Evolutionary conservation across 768 basidiomycete genomes (phyloP).

Genomic region (Hygrocybe punicea): DNA sequence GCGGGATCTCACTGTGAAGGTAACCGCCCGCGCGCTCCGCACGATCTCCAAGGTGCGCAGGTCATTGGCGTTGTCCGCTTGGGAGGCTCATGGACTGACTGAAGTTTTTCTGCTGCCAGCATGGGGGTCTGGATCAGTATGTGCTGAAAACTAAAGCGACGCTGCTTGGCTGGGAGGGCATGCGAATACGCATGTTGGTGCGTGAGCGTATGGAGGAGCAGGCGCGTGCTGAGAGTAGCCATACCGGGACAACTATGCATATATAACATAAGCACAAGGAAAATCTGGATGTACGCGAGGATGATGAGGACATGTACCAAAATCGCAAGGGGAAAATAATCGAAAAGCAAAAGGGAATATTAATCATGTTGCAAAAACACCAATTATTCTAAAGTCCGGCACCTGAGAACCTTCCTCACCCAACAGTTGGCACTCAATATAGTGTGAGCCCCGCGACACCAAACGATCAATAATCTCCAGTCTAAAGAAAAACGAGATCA

Average conservation of each 20-base stretch:
- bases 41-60: constrained; percentile 75
- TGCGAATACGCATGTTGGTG: constrained; percentile 45
- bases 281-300: too few relatives aligned
- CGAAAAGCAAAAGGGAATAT: background rate
- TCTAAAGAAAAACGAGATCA: constrained; percentile 37
- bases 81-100: background rate
- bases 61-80: constrained; percentile 1
- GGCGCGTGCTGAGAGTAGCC: background rate
- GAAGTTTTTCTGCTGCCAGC: constrained; percentile 32
- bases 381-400: constrained; percentile 85
- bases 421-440: constrained; percentile 81
- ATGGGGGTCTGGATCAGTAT: constrained; percentile 72
- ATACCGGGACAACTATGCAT: too few relatives aligned
- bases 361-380: constrained; percentile 74
- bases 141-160: constrained; percentile 46
- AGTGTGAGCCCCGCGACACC: constrained; percentile 88
- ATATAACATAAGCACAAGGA: too few relatives aligned
- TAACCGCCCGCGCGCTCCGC: constrained; percentile 72
- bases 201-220: constrained; percentile 18
- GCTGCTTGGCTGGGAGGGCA: constrained; percentile 43
- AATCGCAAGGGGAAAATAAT: too few relatives aligned
- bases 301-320: too few relatives aligned
- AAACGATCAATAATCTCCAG: constrained; percentile 81
- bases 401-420: constrained; percentile 85
- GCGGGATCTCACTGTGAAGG: constrained; percentile 56